phyloP scores from a whole-genome alignment of 2,329 filamentous ascomycete species.

The Epichloe typhina region DNA sequence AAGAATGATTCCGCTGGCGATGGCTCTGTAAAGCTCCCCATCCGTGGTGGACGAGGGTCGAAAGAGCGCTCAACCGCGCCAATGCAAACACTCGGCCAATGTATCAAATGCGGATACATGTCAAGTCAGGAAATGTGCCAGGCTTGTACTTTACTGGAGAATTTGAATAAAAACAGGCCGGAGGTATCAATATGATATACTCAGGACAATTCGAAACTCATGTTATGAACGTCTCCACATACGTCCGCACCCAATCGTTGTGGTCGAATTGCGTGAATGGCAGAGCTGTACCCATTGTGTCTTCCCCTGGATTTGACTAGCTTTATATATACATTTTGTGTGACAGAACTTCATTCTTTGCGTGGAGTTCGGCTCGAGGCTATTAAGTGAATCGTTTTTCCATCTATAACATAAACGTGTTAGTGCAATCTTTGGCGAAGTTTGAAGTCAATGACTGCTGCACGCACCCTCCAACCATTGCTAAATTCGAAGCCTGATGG shows the following conservation, averaged over 20 bases:
- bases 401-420: constrained; percentile 24
- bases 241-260: background rate
- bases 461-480: constrained; percentile 49
- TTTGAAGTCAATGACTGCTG: background rate
- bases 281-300: background rate
- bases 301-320: background rate
- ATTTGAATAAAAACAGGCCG: constrained; percentile 67
- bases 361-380: constrained; percentile 3
- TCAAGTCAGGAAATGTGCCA: constrained; percentile 92
- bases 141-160: constrained; percentile 80
- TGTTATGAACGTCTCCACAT: background rate
- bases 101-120: constrained; percentile 83
- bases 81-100: constrained; percentile 70
- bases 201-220: background rate
- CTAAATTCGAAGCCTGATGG: constrained; percentile 48
- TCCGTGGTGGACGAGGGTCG: constrained; percentile 15
- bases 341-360: background rate
- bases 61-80: constrained; percentile 21
- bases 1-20: constrained; percentile 11
- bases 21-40: constrained; percentile 21
- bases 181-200: constrained; percentile 38
- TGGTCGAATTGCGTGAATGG: background rate
- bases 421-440: background rate
- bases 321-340: constrained; percentile 8
- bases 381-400: constrained; percentile 38